Base-by-base conservation (phyloP, 345 rosid species). In the Eucalyptus camaldulensis region DNA sequence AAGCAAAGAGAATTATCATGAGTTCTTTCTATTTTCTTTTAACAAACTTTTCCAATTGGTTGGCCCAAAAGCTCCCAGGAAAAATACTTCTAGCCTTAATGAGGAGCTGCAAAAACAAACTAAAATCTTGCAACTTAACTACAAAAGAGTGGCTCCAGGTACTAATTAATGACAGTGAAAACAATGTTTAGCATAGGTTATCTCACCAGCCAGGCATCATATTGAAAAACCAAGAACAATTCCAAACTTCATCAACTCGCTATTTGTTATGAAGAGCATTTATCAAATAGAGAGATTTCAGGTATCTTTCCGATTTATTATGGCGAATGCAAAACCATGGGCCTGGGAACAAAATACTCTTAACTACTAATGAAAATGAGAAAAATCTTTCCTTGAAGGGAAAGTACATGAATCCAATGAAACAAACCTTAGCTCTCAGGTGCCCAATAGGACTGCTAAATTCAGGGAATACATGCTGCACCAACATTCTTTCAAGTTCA, bases 401-500 rank as follows among this genome's bases (percentile, higher is more conserved):
- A 45, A 87, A 60, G 37, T 45, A 85, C 56, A 85, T 9, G 89
- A 83, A 89, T 65, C 80, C 80, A 88, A 90, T 86, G 88, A 86
- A 80, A 90, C 92, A 90, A 76, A 97, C 99, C 99, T 97, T 98
- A 80, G 99, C 99, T 94, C 99, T 94, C 86, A 98, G 98, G 92
- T 98, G 99, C 90, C 99, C 99, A 91, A 93, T 96, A 88, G 96
- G 98, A 88, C 99, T 97, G 89, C 91, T 93, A 90, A 98, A 98
- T 93, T 98, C 99, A 56, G 99, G 99, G 93, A 98, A 97, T 89
- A 98, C 99, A 91, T 97, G 98, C 90, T 97, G 99, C 92, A 96
- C 96, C 91, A 98, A 91, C 99, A 98, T 98, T 88, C 92, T 94
- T 93, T 98, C 99, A 91, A 98, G 92, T 90, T 96, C 98, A 88